Base-by-base conservation (phyloP, 225 moss, liverwort and hornwort genomes). In the Takakia lepidozioides region DNA sequence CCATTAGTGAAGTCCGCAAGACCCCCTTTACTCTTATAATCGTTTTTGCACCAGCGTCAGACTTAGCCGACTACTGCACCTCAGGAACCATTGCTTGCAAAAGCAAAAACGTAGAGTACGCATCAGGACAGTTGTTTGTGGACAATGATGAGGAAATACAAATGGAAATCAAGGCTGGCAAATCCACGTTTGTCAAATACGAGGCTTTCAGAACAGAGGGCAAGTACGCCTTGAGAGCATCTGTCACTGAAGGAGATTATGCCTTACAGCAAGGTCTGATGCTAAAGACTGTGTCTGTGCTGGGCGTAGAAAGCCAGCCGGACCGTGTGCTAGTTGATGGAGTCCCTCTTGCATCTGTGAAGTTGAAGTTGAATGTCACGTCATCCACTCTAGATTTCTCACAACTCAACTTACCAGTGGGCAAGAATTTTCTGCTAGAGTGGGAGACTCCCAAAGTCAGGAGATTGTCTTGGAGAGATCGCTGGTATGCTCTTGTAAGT, bases 111-210 rank as follows among this genome's bases (percentile, higher is more conserved):
- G 43, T 25, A 11, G 32, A 32, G 32, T 32, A 32, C 1, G 87
- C 92, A 2, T 48, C 45, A 0, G 91, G 84, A 0, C 38, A 73
- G 52, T 75, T 87, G 8, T 92, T 92, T 53, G 39, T 92, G 0
- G 87, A 87, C 21, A 74, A 92, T 27, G 87, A 86, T 19, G 76
- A 81, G 21, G 49, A 70, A 8, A n/a, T 78, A 26, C 67, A 71
- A 0, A 92, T 92, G 84, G 66, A 63, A 37, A 53, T 70, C 10
- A 70, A 71, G 38, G 56, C 41, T 4, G 84, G 78, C 20, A 57
- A 70, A 1, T 78, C 75, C 1, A 71, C 84, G 8, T 54, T 63
- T 0, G 69, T 81, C 37, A 54, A 38, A 1, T 91, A 70, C 24
- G n/a, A 51, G 27, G 84, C 71, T 2, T 38, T 48, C 8, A 54